Percentiles rank a stretch among this genome's conserved stretches.
These are phyloP conservation scores for Hypseocharis bilobata DNA, from an alignment of 441 rosid genomes.

Conservation along the genomic window DNA sequence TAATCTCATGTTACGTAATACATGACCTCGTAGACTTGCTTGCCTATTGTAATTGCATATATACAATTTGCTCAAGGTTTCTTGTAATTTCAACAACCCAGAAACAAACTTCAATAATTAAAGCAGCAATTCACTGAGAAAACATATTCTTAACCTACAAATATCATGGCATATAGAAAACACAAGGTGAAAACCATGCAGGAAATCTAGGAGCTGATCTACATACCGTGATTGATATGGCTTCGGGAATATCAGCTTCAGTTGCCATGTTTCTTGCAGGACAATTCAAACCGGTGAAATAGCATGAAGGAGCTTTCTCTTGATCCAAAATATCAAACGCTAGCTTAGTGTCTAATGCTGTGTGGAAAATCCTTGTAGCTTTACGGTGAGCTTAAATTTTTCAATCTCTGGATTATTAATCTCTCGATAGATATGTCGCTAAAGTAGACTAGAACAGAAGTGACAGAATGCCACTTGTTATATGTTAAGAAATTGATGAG, in stretches of 20 bases:
- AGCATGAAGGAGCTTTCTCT: conserved; percentile 8
- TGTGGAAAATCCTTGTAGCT: conserved; percentile 20
- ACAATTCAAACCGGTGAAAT: conserved; percentile 9
- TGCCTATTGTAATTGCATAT: background rate
- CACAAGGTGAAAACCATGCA: conserved; percentile 8
- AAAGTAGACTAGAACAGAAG: conserved; percentile 30
- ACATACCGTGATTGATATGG: conserved; percentile 35
- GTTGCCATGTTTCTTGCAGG: conserved; percentile 48
- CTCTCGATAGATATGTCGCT: conserved; percentile 23
- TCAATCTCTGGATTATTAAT: conserved; percentile 28
- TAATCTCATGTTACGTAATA: conserved; percentile 4
- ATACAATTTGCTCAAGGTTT: background rate
- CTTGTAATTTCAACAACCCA: background rate
- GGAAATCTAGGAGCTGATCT: conserved; percentile 1
- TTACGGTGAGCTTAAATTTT: conserved; percentile 10
- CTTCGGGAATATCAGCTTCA: conserved; percentile 40
- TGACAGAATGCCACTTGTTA: conserved; percentile 46
- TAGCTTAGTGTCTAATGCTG: background rate
- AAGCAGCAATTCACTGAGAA: background rate
- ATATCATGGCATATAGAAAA: background rate
- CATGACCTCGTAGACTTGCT: conserved; percentile 12
- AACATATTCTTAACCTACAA: background rate
- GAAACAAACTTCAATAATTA: background rate
- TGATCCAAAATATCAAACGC: conserved; percentile 20
- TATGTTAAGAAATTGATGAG: conserved; percentile 34